These are phyloP conservation scores for Rhizodiscina lignyota DNA, from an alignment of 495 filamentous ascomycete genomes.

Conservation along the genomic window DNA sequence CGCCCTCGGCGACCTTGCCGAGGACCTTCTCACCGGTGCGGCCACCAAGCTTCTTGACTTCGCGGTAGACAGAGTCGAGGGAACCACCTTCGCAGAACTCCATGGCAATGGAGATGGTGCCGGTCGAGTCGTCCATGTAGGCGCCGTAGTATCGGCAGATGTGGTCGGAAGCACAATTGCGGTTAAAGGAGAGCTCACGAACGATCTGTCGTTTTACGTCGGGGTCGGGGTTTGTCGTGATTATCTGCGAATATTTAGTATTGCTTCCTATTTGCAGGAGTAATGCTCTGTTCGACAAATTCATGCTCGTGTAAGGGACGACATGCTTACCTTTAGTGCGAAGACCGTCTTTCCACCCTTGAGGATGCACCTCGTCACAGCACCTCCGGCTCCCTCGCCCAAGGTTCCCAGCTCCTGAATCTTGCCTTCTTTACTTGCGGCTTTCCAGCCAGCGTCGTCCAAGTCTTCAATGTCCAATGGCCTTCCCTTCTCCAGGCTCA, in stretches of 20 bases:
- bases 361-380: conserved; percentile 78
- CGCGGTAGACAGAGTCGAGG: conserved; percentile 87
- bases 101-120: conserved; percentile 97
- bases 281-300: conserved; percentile 4
- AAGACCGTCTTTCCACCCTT: conserved; percentile 88
- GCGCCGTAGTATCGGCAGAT: conserved; percentile 97
- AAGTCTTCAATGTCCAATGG: conserved; percentile 81
- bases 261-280: too few relatives aligned
- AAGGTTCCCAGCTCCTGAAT: conserved; percentile 79
- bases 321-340: conserved; percentile 66
- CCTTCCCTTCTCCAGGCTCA: conserved; percentile 62
- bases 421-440: conserved; percentile 72
- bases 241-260: conserved; percentile 45
- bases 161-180: conserved; percentile 81
- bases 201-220: conserved; percentile 97
- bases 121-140: conserved; percentile 80
- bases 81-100: conserved; percentile 97
- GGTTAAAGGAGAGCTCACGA: conserved; percentile 92
- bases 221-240: conserved; percentile 92
- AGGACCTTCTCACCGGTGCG: conserved; percentile 94
- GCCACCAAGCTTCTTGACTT: conserved; percentile 87
- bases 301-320: neutral
- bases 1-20: conserved; percentile 94
- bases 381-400: conserved; percentile 90
- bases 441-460: conserved; percentile 88